A percentile compares a stretch with the other conserved stretches of the same genome.
phyloP scores from a whole-genome alignment of 257 asterid species.

The Pogostemon cablin region DNA sequence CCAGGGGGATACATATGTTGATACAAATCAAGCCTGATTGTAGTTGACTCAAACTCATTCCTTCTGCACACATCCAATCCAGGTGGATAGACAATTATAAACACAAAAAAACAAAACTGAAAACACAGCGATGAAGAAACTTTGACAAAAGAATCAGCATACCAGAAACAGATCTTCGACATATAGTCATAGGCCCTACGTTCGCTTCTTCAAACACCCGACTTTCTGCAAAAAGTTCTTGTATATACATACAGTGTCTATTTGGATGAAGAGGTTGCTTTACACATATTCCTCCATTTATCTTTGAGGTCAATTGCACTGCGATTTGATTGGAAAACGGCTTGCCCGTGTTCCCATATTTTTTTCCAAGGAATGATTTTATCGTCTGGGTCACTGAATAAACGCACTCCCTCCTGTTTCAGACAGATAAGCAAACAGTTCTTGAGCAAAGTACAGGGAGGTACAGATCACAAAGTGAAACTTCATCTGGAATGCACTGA shows the following conservation, averaged over 20 bases:
- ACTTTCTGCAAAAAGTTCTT: background rate
- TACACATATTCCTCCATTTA: slow-evolving; percentile 75
- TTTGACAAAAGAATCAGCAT: background rate
- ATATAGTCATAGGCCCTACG: background rate
- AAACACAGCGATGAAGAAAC: no score
- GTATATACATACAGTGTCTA: slow-evolving; percentile 22
- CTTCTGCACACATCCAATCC: no score
- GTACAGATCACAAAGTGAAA: slow-evolving; percentile 8
- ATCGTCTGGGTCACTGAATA: slow-evolving; percentile 30
- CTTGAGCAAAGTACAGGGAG: slow-evolving; percentile 16
- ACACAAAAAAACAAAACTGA: no score
- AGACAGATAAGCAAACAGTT: slow-evolving; percentile 21
- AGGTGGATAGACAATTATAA: no score
- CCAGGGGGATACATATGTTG: no score
- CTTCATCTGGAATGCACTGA: background rate
- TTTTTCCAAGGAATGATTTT: slow-evolving; percentile 52
- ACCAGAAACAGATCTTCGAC: slow-evolving; percentile 2
- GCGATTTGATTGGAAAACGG: slow-evolving; percentile 54
- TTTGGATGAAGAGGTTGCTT: slow-evolving; percentile 34
- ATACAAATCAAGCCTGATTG: no score
- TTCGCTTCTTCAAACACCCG: background rate
- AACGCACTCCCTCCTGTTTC: slow-evolving; percentile 55
- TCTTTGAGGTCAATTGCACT: slow-evolving; percentile 64
- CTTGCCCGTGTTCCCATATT: slow-evolving; percentile 57
- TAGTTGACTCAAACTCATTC: no score